Conservation (phyloP, 257 asterid species). For the Capsicum pubescens region DNA sequence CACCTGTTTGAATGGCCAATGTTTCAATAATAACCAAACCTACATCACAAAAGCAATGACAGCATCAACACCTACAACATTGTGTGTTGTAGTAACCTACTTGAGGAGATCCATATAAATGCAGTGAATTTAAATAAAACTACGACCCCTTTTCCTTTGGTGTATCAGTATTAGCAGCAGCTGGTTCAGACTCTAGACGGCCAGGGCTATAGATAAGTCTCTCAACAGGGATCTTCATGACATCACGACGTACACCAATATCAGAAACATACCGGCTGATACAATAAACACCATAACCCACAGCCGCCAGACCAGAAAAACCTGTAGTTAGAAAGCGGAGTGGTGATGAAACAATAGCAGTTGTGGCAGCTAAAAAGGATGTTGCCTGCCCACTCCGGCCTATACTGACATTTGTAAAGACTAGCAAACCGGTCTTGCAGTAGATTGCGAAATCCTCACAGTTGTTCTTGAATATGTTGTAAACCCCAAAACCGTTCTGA, state of each 20-base stretch:
- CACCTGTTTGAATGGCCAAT: not conserved
- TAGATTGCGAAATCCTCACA: constrained; percentile 91
- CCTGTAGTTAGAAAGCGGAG: constrained; percentile 75
- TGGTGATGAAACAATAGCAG: constrained; percentile 70
- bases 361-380: constrained; percentile 67
- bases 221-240: constrained; percentile 79
- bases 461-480: constrained; percentile 75
- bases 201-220: constrained; percentile 50
- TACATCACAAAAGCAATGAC: not conserved
- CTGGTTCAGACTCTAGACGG: constrained; percentile 40
- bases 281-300: constrained; percentile 76
- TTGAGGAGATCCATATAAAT: constrained; percentile 8
- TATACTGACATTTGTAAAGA: constrained; percentile 54
- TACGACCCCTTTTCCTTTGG: constrained; percentile 39
- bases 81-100: not conserved
- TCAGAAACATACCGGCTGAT: constrained; percentile 69
- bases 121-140: constrained; percentile 2
- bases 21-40: constrained; percentile 26
- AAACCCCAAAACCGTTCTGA: constrained; percentile 77
- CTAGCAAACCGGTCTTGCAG: constrained; percentile 87
- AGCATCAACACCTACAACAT: constrained; percentile 10
- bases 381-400: constrained; percentile 92
- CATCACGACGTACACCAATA: constrained; percentile 84
- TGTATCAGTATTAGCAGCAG: not conserved
- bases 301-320: constrained; percentile 54